A percentile compares a stretch with the other conserved stretches of the same genome.
Conservation (phyloP, 352 stramenopile species). For the Phytopythium vexans region DNA sequence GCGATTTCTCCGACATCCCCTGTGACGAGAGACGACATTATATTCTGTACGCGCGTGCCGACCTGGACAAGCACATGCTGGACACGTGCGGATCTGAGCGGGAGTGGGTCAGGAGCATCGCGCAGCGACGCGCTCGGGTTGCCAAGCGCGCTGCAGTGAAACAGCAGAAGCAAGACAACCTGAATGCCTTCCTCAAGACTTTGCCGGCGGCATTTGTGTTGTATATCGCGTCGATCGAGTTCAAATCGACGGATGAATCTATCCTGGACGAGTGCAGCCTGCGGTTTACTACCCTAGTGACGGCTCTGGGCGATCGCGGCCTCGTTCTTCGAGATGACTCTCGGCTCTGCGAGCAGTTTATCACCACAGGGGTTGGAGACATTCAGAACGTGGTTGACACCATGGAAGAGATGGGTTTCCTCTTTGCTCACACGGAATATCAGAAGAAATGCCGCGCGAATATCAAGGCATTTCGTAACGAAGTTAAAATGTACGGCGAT, state of each 20-base stretch:
- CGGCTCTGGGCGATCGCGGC: slow-evolving; percentile 4
- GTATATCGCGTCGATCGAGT: neutral
- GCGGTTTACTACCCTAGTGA: slow-evolving; percentile 3
- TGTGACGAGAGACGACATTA: neutral
- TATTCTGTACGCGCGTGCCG: slow-evolving; percentile 5
- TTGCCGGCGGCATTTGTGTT: slow-evolving; percentile 4
- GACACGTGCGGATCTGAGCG: slow-evolving; percentile 5
- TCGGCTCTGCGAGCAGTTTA: slow-evolving; percentile 7
- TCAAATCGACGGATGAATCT: slow-evolving; percentile 1
- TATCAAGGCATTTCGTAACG: too few species aligned
- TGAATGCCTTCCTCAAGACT: slow-evolving; percentile 3
- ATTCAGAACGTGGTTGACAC: slow-evolving; percentile 9
- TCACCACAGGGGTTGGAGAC: slow-evolving; percentile 1
- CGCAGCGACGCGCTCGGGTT: neutral
- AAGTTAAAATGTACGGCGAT: too few species aligned
- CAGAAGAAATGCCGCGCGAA: neutral
- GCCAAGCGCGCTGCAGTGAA: neutral
- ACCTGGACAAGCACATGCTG: slow-evolving; percentile 12
- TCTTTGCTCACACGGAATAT: slow-evolving; percentile 8
- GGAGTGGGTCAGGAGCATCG: slow-evolving; percentile 9
- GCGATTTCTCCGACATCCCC: slow-evolving; percentile 1
- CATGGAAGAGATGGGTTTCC: slow-evolving; percentile 13
- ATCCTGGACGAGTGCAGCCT: neutral
- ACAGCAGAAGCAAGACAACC: slow-evolving; percentile 7
- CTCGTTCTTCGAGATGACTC: slow-evolving; percentile 4